Base-by-base conservation (phyloP, 2,329 filamentous ascomycete species). In the Clonostachys sp. region DNA sequence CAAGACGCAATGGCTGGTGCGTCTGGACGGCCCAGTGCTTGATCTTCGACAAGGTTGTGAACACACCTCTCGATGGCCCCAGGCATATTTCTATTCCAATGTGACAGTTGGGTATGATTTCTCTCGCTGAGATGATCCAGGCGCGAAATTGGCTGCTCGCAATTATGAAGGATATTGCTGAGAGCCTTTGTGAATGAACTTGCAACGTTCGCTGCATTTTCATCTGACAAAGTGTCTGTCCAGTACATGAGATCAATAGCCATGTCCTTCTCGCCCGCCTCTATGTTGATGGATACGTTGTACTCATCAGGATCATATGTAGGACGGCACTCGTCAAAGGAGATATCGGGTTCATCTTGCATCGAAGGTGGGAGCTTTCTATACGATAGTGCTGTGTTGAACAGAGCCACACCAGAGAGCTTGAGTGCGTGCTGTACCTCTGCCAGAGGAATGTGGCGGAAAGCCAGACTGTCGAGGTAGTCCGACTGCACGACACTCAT, bases 1-100 rank as follows among this genome's bases (percentile, higher is more conserved):
- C 69, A 73, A 3, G 71, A 70, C 42, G 66, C 55, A 33, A 74
- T 62, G 18, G 71, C 71, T 5, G 58, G 53, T 12, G 60, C 57
- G 12, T 55, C 48, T 1, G 71, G 68, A 6, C 35, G 44, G 9
- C 20, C 17, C 13, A 20, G 6, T 12, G 17, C 17, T 33, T 44
- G 41, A 12, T 36, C 20, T 12, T 36, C 20, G 38, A 45, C 42
- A 17, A 44, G 17, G 7, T 34, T 33, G 24, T 48, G 46, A 6
- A 48, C 18, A 17, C 41, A 40, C 4, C 14, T 13, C n/a, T 44
- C 42, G 12, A 39, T 16, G 14, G 35, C 14, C 13, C 34, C 46
- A 14, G 46, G 46, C 12, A 42, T 34, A 2, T 34, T 34, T 12
- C 12, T 7, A 40, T 47, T 47, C 45, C 45, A 47, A 4, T 34